Evolutionary conservation across 148 eudicot species (phyloP), one percentile per base, ranked within the genome.

Genomic region (Talinum fruticosum): DNA sequence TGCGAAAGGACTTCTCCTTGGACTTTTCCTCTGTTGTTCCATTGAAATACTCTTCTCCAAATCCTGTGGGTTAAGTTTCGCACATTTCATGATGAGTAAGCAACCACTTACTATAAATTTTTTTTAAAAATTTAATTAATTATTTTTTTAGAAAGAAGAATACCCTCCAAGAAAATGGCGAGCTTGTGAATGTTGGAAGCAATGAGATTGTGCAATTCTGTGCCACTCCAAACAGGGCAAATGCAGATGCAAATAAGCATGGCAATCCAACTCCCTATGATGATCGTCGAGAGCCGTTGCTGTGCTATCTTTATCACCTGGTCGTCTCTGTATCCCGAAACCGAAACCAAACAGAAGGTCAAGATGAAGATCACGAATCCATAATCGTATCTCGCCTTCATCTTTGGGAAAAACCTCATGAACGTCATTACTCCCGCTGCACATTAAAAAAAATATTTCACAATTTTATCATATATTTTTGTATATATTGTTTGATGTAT

Each of bases 211-310:
- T 85, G 87, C 57, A 85, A 47, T 26, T 85, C 87, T 26, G 53
- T 13, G 0, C 87, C 87, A 18, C 65, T 75, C 87, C 87, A 85
- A 62, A 85, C 87, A 6, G 87, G 87, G 75, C 74, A 82, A 64
- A 85, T 75, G 61, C 61, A 35, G 32, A 71, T 61, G 76, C 85
- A 82, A 75, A 76, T 45, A 15, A 77, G 14, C 79, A 85, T 36
- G 36, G 85, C 79, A 2, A 76, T 83, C 15, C 65, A 32, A 65
- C 85, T 51, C 23, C 87, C 87, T 2, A 85, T 77, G 10, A 82
- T 32, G 66, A 85, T 66, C 35, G 87, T 82, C 21, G 61, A 53
- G 28, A 85, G 68, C 12, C 87, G 72, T 33, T 79, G 78, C 1
- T 77, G 74, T 14, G 87, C 85, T 19, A 79, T 66, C 59, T 73